A percentile compares a stretch with the other conserved stretches of the same genome.
Conservation (phyloP, 139 green algal species). For the Tetraselmis striata region DNA sequence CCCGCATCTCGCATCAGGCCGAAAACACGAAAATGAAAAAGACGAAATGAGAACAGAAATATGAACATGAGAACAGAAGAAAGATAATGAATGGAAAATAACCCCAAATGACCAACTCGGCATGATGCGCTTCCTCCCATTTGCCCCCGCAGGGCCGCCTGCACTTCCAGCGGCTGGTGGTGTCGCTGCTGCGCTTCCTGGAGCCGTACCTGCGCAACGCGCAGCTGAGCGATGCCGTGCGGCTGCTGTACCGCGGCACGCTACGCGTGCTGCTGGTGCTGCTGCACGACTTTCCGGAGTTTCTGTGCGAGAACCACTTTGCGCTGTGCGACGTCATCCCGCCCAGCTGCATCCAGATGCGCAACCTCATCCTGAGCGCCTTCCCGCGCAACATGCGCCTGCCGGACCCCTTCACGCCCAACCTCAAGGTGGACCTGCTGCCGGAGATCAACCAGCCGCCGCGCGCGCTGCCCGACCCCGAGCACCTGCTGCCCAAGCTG, state of each 20-base stretch:
- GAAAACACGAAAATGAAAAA: too few species aligned
- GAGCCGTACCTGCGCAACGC: constrained; percentile 90
- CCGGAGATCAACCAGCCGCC: constrained; percentile 84
- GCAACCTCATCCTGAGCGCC: constrained; percentile 94
- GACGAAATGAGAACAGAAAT: too few species aligned
- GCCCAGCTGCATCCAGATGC: constrained; percentile 89
- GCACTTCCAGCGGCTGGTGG: constrained; percentile 61
- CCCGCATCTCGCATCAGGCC: too few species aligned
- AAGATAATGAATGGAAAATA: too few species aligned
- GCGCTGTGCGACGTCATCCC: constrained; percentile 91
- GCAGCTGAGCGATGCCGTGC: constrained; percentile 70
- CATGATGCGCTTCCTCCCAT: too few species aligned
- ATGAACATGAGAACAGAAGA: too few species aligned
- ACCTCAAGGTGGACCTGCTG: constrained; percentile 93
- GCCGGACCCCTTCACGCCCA: constrained; percentile 96
- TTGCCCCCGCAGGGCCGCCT: constrained; percentile 56
- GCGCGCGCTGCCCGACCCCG: constrained; percentile 54
- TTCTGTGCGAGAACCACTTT: constrained; percentile 96
- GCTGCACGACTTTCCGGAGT: constrained; percentile 99
- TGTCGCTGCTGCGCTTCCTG: constrained; percentile 86
- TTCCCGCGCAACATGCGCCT: constrained; percentile 96
- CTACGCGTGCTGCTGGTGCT: constrained; percentile 95
- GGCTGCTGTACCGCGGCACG: constrained; percentile 91
- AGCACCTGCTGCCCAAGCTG: constrained; percentile 41
- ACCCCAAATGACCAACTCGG: too few species aligned